Percentiles rank a stretch among this genome's conserved stretches.
phyloP scores from a whole-genome alignment of 2,329 filamentous ascomycete species.

The Hymenoscyphus fraxineus region DNA sequence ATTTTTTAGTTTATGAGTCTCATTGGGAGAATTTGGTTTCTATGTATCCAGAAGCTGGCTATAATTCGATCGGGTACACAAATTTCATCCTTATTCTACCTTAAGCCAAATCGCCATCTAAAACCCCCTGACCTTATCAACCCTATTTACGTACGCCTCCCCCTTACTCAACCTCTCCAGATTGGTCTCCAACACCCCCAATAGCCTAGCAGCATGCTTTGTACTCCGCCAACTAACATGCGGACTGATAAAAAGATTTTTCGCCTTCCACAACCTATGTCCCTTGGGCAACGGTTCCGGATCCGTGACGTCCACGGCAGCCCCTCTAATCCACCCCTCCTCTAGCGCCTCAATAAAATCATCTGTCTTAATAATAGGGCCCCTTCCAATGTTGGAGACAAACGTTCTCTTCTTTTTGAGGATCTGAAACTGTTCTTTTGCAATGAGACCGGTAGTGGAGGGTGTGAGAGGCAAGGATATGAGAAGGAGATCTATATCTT shows the following conservation, averaged over 20 bases:
- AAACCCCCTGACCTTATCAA: slow-evolving; percentile 9
- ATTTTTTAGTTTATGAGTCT: too few species aligned
- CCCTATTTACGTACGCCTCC: slow-evolving; percentile 3
- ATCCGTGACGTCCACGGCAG: slow-evolving; percentile 74
- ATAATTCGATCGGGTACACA: too few species aligned
- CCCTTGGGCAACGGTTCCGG: slow-evolving; percentile 70
- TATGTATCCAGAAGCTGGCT: too few species aligned
- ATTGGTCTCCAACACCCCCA: slow-evolving; percentile 8
- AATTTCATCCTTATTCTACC: too few species aligned
- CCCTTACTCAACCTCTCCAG: slow-evolving; percentile 7
- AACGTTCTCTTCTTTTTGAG: slow-evolving; percentile 50
- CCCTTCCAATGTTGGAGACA: slow-evolving; percentile 59
- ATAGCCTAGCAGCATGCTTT: slow-evolving; percentile 2
- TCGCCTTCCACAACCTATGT: slow-evolving; percentile 65
- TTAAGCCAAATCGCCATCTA: neutral
- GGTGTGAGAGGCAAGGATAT: slow-evolving; percentile 50
- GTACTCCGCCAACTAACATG: slow-evolving; percentile 36
- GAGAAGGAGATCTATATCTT: slow-evolving; percentile 50
- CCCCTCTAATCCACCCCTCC: slow-evolving; percentile 48
- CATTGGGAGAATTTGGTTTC: too few species aligned
- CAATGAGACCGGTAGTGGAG: slow-evolving; percentile 49
- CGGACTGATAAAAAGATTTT: slow-evolving; percentile 62
- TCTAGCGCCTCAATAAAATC: slow-evolving; percentile 54
- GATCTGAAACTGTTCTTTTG: slow-evolving; percentile 46
- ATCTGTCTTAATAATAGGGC: slow-evolving; percentile 54